Base-by-base conservation (phyloP, 768 basidiomycete genomes). In the Leccinum olivaceopallidum region DNA sequence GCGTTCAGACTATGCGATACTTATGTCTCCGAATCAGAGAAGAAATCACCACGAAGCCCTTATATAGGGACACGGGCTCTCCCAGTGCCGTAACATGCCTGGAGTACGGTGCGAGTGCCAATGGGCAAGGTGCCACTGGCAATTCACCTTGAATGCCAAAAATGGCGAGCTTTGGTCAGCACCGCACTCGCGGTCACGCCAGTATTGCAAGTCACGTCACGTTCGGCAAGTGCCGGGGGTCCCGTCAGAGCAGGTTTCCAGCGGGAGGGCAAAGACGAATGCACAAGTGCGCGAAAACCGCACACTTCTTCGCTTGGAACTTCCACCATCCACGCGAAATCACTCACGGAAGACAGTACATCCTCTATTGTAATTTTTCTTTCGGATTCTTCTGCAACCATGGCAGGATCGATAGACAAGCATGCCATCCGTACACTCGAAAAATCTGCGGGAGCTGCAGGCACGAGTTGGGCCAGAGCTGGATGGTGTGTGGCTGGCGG, bases 221-320 rank as follows among this genome's bases (percentile, higher is more conserved):
- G 14, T 5, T 28, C 65, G 70, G 73, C 48, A 68, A 61, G 26
- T 63, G 56, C 73, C 73, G 73, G 55, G 48, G 30, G 49, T 59
- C 53, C 53, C 59, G 62, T 65, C 53, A 62, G 63, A 66, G 53
- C 61, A 57, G 60, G 69, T 66, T 68, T 69, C 70, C 63, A 63
- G 64, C 57, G 49, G 60, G 57, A 56, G 63, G 52, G 63, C 56
- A 64, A 53, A 69, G 59, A 60, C 58, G 49, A 69, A 60, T 52
- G 60, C 64, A 69, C 32, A 59, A 58, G 49, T 53, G 55, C 56
- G 56, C 59, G 56, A 74, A 75, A 73, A 63, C 52, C n/a, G 30
- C 56, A 71, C 70, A 62, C 64, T 63, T 64, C 73, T 73, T 73
- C 55, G 63, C 73, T 60, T 56, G 73, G 72, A 75, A 73, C 72